phyloP scores from a whole-genome alignment of 106 monocot species.

The Narthecium ossifragum region DNA sequence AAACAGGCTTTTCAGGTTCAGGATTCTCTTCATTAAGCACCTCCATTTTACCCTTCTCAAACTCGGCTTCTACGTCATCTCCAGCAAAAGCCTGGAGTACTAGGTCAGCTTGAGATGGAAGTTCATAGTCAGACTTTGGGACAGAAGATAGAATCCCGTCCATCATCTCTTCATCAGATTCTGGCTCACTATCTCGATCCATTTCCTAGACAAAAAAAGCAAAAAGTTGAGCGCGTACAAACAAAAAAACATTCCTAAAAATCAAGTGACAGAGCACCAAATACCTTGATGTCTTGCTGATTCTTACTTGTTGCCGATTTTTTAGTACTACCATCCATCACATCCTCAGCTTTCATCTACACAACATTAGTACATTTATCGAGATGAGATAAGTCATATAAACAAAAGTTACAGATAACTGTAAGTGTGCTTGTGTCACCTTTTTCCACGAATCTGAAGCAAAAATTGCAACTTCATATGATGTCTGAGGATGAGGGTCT shows the following conservation, averaged over 20 bases:
- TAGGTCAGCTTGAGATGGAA: slow-evolving; percentile 74
- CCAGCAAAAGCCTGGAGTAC: slow-evolving; percentile 72
- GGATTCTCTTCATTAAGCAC: slow-evolving; percentile 77
- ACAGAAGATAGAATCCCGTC: slow-evolving; percentile 51
- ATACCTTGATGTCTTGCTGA: slow-evolving; percentile 31
- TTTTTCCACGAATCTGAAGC: slow-evolving; percentile 82
- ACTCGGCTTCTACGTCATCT: slow-evolving; percentile 86
- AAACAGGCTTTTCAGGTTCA: slow-evolving; percentile 89
- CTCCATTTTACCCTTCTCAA: slow-evolving; percentile 80
- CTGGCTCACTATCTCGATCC: slow-evolving; percentile 45
- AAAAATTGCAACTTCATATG: slow-evolving; percentile 85
- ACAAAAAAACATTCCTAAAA: background rate
- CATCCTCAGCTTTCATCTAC: slow-evolving; percentile 44
- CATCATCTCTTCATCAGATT: slow-evolving; percentile 83
- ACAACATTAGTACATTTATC: slow-evolving; percentile 1
- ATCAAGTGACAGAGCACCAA: background rate
- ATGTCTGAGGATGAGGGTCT: slow-evolving; percentile 50
- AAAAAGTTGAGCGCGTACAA: background rate
- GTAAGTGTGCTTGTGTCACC: too few relatives aligned
- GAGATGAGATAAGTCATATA: background rate
- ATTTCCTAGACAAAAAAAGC: slow-evolving; percentile 20
- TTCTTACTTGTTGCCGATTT: slow-evolving; percentile 8
- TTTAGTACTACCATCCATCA: background rate
- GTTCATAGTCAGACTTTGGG: slow-evolving; percentile 42
- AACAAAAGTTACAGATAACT: background rate